These are phyloP conservation scores for Acer yangbiense DNA, from an alignment of 345 rosid genomes.

Conservation along the genomic window DNA sequence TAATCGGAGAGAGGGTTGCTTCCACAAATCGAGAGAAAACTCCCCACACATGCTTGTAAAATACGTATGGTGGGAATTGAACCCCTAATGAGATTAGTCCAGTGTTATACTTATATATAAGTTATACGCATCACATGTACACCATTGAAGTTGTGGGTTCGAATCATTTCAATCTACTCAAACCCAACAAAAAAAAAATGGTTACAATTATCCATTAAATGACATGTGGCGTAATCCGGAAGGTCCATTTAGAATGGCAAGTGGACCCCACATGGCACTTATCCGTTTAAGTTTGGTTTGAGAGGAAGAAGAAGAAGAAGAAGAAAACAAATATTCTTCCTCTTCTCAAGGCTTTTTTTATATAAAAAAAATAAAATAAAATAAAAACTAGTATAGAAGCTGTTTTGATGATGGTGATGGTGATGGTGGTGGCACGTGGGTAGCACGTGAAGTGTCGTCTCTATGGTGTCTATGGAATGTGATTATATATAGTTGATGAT, in stretches of 20 bases:
- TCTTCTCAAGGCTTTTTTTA: neutral
- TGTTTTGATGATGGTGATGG: neutral
- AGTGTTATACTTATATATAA: too few species aligned
- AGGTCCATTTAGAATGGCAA: constrained; percentile 36
- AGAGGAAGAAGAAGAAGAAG: neutral
- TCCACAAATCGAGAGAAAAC: too few species aligned
- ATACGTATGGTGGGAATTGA: too few species aligned
- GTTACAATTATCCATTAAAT: constrained; percentile 21
- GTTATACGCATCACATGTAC: too few species aligned
- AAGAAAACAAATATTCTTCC: neutral
- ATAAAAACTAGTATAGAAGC: neutral
- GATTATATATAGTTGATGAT: constrained; percentile 28
- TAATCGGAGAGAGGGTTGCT: too few species aligned
- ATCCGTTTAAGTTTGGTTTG: constrained; percentile 36
- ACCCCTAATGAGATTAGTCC: too few species aligned
- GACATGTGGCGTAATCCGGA: constrained; percentile 17
- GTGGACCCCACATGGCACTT: constrained; percentile 55
- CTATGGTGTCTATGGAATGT: neutral
- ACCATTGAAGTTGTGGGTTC: too few species aligned
- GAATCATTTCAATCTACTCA: too few species aligned
- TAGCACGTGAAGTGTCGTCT: constrained; percentile 32
- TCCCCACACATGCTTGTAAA: too few species aligned
- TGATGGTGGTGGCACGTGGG: constrained; percentile 39
- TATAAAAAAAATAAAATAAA: too few species aligned
- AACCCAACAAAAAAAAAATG: too few species aligned